phyloP scores from a whole-genome alignment of 2,329 filamentous ascomycete species.

The Zasmidium cellare region DNA sequence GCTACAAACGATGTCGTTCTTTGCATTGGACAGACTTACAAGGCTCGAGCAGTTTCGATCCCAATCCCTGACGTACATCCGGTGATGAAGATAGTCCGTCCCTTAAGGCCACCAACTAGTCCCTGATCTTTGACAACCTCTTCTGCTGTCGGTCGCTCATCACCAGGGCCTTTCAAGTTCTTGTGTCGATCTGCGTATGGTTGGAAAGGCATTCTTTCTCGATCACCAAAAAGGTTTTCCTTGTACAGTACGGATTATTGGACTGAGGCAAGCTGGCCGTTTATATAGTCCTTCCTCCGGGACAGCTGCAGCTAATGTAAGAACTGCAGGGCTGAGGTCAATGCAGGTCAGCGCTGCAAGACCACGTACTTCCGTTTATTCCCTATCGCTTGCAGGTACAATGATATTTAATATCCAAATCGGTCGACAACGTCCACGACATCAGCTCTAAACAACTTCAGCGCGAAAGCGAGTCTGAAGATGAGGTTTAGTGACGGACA shows the following conservation, averaged over 20 bases:
- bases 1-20: not conserved
- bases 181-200: constrained; percentile 3
- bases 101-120: constrained; percentile 31
- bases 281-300: not conserved
- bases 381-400: too few species aligned
- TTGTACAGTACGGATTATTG: not conserved
- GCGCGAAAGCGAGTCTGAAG: too few species aligned
- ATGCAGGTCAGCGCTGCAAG: not conserved
- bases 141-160: constrained; percentile 4
- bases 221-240: too few species aligned
- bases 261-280: not conserved
- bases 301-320: not conserved
- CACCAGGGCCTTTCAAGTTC: constrained; percentile 13
- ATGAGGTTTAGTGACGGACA: not conserved
- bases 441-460: too few species aligned
- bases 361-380: not conserved
- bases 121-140: constrained; percentile 7
- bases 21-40: constrained; percentile 21
- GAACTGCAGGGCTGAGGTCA: too few species aligned
- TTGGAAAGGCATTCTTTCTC: not conserved
- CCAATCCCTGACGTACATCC: constrained; percentile 42
- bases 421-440: too few species aligned
- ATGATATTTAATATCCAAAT: too few species aligned
- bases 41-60: constrained; percentile 40
- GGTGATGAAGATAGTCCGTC: constrained; percentile 38